Conservation (phyloP, 192 early-diverging fungal genomes). For the Rhizoclosmatium globosum region DNA sequence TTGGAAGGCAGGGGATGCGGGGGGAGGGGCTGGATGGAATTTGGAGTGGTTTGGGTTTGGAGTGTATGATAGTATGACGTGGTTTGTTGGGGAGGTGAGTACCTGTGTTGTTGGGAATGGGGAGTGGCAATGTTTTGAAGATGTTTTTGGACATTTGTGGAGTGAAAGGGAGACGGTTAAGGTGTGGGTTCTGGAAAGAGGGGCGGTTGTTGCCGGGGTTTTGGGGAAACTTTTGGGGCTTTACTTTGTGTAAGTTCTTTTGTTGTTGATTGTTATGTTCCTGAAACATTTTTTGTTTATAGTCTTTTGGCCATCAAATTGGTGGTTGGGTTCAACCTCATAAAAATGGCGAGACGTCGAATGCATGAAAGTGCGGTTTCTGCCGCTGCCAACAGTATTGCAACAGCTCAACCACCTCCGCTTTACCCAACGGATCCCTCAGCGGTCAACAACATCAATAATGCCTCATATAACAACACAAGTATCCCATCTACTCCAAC, state of each 20-base stretch:
- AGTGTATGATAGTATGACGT: neutral
- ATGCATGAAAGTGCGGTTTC: slow-evolving; percentile 44
- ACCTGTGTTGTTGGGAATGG: neutral
- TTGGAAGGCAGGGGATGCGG: neutral
- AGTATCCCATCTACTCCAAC: neutral
- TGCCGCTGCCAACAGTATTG: neutral
- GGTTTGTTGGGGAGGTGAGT: neutral
- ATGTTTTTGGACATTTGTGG: neutral
- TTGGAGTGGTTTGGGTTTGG: too few species aligned
- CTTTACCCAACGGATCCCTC: neutral
- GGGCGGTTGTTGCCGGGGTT: neutral
- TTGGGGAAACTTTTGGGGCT: neutral
- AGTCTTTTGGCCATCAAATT: slow-evolving; percentile 77
- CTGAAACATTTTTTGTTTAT: neutral
- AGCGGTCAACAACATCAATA: neutral
- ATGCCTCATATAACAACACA: neutral
- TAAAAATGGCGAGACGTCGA: slow-evolving; percentile 67
- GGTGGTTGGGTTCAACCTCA: slow-evolving; percentile 77
- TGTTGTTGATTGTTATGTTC: neutral
- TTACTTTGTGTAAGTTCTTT: neutral
- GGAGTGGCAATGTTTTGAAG: neutral
- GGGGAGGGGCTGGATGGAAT: neutral
- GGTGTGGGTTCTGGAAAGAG: neutral
- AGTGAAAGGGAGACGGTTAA: neutral
- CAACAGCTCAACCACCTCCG: neutral